These are phyloP conservation scores for Chrysoporthe cubensis DNA, from an alignment of 2,329 filamentous ascomycete genomes.

Conservation along the genomic window DNA sequence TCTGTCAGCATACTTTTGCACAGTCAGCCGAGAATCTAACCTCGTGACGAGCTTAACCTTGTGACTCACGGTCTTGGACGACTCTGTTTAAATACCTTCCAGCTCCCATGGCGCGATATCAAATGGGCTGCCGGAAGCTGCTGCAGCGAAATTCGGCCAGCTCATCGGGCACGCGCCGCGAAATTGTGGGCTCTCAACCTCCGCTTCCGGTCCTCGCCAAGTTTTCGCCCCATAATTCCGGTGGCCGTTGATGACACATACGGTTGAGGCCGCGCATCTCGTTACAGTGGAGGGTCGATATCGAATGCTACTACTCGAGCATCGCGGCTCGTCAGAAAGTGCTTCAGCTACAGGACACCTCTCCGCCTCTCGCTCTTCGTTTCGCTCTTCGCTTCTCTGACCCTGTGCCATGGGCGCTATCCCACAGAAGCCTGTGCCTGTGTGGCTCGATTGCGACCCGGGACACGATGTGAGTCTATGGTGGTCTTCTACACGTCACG, in stretches of 20 bases:
- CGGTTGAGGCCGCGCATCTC: too few species aligned
- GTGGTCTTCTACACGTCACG: not conserved
- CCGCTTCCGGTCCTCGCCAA: not conserved
- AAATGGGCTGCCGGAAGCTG: not conserved
- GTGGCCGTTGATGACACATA: not conserved
- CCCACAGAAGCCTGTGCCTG: constrained; percentile 43
- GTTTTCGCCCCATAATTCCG: too few species aligned
- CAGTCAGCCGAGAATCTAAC: not conserved
- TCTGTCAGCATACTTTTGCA: not conserved
- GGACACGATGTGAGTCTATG: constrained; percentile 65
- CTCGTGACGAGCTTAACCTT: not conserved
- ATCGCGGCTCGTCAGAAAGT: too few species aligned
- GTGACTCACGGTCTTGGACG: not conserved
- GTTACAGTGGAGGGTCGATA: too few species aligned
- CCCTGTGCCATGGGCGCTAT: not conserved
- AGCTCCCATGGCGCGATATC: not conserved
- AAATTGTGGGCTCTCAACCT: constrained; percentile 4
- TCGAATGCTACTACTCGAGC: too few species aligned
- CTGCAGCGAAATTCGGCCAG: not conserved
- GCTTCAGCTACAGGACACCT: not conserved
- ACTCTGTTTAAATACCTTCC: not conserved
- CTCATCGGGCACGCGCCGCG: not conserved
- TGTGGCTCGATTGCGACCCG: constrained; percentile 67
- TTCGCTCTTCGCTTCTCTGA: not conserved
- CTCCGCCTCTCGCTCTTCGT: too few species aligned